Evolutionary conservation across 2,329 filamentous ascomycete species (phyloP).

Genomic region (Monilinia polystroma): DNA sequence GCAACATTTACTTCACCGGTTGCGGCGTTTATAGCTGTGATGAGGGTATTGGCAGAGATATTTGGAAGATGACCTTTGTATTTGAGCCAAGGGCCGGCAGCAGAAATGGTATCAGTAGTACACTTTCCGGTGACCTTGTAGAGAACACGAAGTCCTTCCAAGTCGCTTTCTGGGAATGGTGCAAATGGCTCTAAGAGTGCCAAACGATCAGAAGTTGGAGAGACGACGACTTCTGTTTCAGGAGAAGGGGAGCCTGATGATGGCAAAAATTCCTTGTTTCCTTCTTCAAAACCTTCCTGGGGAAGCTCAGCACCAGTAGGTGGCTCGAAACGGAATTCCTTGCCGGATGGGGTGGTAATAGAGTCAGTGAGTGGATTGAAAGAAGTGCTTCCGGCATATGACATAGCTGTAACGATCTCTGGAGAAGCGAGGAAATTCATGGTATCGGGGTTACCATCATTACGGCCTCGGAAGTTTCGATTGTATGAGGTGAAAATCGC

Average conservation of each 20-base stretch:
- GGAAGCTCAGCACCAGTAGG: constrained; percentile 69
- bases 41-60: constrained; percentile 95
- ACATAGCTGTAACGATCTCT: constrained; percentile 94
- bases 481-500: constrained; percentile 98
- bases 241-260: constrained; percentile 71
- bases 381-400: constrained; percentile 85
- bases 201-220: constrained; percentile 84
- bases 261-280: constrained; percentile 72
- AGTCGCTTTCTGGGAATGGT: constrained; percentile 74
- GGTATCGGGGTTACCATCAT: constrained; percentile 92
- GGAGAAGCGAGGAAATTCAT: constrained; percentile 99
- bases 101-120: constrained; percentile 98
- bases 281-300: constrained; percentile 67
- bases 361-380: constrained; percentile 95
- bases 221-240: constrained; percentile 70
- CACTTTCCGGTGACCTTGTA: constrained; percentile 98
- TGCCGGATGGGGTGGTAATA: constrained; percentile 75
- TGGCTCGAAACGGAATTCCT: constrained; percentile 80
- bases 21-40: constrained; percentile 88
- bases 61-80: constrained; percentile 99
- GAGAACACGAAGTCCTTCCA: constrained; percentile 77
- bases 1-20: constrained; percentile 91
- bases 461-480: constrained; percentile 95
- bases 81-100: constrained; percentile 95
- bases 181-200: constrained; percentile 88